These are phyloP conservation scores for Apophysomyces elegans DNA, from an alignment of 371 early-diverging fungal species.

Conservation along the genomic window DNA sequence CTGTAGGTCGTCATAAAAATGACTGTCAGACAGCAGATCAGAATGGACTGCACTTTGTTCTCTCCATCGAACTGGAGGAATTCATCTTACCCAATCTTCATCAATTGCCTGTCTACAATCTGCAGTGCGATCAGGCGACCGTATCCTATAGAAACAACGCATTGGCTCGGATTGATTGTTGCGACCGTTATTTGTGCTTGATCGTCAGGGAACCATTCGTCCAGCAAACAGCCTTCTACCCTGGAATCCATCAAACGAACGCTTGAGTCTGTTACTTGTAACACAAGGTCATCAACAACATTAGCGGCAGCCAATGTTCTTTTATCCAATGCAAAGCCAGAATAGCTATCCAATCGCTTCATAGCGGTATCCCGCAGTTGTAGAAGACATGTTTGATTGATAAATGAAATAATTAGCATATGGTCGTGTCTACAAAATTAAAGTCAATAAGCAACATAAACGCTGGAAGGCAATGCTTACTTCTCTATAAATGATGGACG, in stretches of 20 bases:
- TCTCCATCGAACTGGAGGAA: not conserved
- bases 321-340: conserved; percentile 40
- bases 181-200: conserved; percentile 64
- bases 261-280: conserved; percentile 50
- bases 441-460: not conserved
- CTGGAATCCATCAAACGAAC: conserved; percentile 41
- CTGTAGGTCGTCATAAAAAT: conserved; percentile 20
- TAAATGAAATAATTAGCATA: conserved; percentile 65
- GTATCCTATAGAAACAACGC: conserved; percentile 70
- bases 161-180: conserved; percentile 60
- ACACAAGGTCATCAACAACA: conserved; percentile 29
- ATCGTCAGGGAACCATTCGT: conserved; percentile 59
- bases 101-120: conserved; percentile 43
- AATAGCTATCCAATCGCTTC: conserved; percentile 30
- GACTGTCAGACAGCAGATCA: conserved; percentile 9
- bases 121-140: conserved; percentile 64
- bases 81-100: conserved; percentile 48
- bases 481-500: conserved; percentile 37
- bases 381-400: conserved; percentile 44
- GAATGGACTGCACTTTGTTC: conserved; percentile 1
- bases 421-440: conserved; percentile 43
- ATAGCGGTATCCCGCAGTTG: conserved; percentile 38
- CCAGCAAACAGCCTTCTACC: conserved; percentile 34
- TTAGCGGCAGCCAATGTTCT: conserved; percentile 46
- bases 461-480: conserved; percentile 11